These are phyloP conservation scores for Leccinum subgranulosum DNA, from an alignment of 768 basidiomycete genomes.

Conservation along the genomic window DNA sequence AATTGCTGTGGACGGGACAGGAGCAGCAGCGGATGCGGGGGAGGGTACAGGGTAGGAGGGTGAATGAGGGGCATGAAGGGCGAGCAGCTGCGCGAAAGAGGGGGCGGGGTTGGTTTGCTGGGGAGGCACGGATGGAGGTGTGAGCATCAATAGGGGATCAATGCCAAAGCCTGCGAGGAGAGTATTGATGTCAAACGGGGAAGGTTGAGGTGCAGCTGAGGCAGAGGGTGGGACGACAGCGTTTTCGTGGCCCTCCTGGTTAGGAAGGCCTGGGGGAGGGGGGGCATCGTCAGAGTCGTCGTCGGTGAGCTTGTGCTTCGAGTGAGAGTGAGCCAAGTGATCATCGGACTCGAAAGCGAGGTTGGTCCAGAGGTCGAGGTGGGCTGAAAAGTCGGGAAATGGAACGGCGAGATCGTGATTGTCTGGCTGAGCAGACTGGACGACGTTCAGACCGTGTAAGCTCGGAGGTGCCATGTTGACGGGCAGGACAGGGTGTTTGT, in stretches of 20 bases:
- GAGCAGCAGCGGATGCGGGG: conserved; percentile 14
- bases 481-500: neutral
- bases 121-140: conserved; percentile 20
- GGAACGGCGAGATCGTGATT: conserved; percentile 57
- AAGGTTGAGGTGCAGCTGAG: conserved; percentile 30
- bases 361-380: conserved; percentile 83
- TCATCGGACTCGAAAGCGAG: conserved; percentile 79
- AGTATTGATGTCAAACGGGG: conserved; percentile 42
- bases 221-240: conserved; percentile 45
- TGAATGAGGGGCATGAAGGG: conserved; percentile 47
- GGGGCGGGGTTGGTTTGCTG: conserved; percentile 37
- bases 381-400: conserved; percentile 72
- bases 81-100: conserved; percentile 69
- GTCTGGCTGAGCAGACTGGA: conserved; percentile 49
- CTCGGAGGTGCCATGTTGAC: conserved; percentile 54
- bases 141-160: conserved; percentile 40
- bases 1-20: conserved; percentile 8
- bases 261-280: conserved; percentile 30
- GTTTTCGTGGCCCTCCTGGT: conserved; percentile 57
- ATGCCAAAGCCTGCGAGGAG: conserved; percentile 38
- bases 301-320: conserved; percentile 33
- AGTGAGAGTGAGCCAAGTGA: conserved; percentile 37
- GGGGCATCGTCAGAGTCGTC: conserved; percentile 30
- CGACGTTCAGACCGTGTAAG: conserved; percentile 78
- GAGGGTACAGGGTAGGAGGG: conserved; percentile 20